A percentile compares a stretch with the other conserved stretches of the same genome.
phyloP scores from a whole-genome alignment of 2,329 filamentous ascomycete species.

The Aspergillus sclerotialis region DNA sequence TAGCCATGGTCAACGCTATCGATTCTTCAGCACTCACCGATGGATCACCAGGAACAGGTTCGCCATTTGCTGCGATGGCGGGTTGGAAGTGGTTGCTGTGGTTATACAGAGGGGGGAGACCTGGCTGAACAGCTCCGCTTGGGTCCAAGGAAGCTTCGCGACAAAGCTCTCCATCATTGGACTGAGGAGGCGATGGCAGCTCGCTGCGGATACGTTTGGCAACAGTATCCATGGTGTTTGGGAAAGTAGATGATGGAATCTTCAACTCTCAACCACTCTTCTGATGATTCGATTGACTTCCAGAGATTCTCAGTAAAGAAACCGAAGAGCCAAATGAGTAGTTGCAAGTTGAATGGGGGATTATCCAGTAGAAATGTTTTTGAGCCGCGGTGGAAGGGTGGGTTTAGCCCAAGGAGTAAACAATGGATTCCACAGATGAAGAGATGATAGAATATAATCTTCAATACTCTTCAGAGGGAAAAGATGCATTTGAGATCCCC shows the following conservation, averaged over 20 bases:
- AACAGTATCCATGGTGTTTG: slow-evolving; percentile 3
- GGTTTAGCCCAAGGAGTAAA: background rate
- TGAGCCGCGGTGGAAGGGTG: background rate
- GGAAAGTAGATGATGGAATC: background rate
- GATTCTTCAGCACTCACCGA: background rate
- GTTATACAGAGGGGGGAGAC: slow-evolving; percentile 9
- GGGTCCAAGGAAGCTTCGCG: too few species aligned
- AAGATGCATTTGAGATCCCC: slow-evolving; percentile 4
- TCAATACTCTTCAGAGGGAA: background rate
- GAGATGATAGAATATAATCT: background rate
- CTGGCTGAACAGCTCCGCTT: too few species aligned
- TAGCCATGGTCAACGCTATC: background rate
- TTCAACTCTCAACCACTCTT: background rate
- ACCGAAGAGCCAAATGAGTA: background rate
- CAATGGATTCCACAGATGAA: background rate
- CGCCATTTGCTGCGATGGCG: slow-evolving; percentile 3
- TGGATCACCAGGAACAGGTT: slow-evolving; percentile 1
- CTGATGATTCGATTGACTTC: background rate
- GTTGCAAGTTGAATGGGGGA: too few species aligned
- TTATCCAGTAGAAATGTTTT: too few species aligned
- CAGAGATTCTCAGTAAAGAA: background rate
- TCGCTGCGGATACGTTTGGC: slow-evolving; percentile 12
- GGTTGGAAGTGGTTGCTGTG: slow-evolving; percentile 4
- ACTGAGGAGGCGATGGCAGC: slow-evolving; percentile 24
- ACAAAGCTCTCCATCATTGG: slow-evolving; percentile 18